Evolutionary conservation across 805 yeast species (phyloP).

Genomic region (Spathaspora boniae): DNA sequence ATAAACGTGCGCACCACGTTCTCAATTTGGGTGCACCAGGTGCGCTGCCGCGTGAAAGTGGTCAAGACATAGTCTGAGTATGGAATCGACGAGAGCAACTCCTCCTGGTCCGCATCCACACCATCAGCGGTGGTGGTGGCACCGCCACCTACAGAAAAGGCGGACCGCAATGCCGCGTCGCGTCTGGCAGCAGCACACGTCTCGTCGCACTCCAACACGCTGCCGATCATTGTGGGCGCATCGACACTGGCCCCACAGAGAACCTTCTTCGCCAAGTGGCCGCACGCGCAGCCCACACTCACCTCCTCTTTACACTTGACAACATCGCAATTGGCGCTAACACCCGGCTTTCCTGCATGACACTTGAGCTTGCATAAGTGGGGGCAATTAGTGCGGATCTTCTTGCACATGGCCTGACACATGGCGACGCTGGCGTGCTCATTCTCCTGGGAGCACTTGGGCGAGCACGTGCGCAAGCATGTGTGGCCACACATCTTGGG

Average conservation of each 20-base stretch:
- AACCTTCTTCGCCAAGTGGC: conserved; percentile 44
- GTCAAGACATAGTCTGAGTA: conserved; percentile 47
- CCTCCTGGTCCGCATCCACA: conserved; percentile 11
- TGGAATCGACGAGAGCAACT: conserved; percentile 16
- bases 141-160: conserved; percentile 39
- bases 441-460: conserved; percentile 56
- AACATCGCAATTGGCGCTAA: conserved; percentile 44
- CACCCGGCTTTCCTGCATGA: conserved; percentile 47
- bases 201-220: conserved; percentile 59
- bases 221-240: conserved; percentile 30
- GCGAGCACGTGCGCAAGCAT: conserved; percentile 57
- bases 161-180: conserved; percentile 58
- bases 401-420: conserved; percentile 62
- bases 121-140: conserved; percentile 10
- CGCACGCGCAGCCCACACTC: conserved; percentile 60
- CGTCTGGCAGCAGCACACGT: conserved; percentile 62
- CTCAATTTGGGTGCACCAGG: conserved; percentile 72
- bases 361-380: conserved; percentile 65
- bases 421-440: conserved; percentile 43
- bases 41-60: conserved; percentile 51
- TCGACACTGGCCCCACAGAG: conserved; percentile 55
- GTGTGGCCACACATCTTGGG: conserved; percentile 39
- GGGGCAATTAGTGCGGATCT: conserved; percentile 53
- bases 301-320: conserved; percentile 51
- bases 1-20: conserved; percentile 47